These are phyloP conservation scores for Inga laurina DNA, from an alignment of 306 rosid genomes.

Conservation along the genomic window DNA sequence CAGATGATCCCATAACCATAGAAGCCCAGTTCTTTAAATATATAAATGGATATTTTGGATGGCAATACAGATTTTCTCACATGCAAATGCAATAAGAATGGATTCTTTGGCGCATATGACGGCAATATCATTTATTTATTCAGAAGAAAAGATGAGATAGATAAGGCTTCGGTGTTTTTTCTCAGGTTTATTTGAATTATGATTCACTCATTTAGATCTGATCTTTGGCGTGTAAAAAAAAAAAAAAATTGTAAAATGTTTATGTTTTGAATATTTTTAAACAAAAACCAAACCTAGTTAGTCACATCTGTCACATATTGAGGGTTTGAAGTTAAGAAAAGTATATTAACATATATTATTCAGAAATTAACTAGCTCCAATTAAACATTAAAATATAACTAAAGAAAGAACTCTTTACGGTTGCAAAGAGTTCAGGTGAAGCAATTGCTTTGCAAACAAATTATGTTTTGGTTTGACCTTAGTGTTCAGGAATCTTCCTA, in stretches of 20 bases:
- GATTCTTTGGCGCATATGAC: constrained; percentile 13
- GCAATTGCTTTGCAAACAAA: constrained; percentile 13
- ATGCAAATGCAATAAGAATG: constrained; percentile 40
- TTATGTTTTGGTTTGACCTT: constrained; percentile 11
- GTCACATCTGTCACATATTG: not conserved
- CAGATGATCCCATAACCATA: constrained; percentile 58
- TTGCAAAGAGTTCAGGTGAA: not conserved
- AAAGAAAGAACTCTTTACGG: not conserved
- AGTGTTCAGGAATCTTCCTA: constrained; percentile 7
- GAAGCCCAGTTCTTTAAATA: constrained; percentile 31
- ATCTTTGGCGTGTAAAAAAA: not conserved
- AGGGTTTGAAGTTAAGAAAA: not conserved
- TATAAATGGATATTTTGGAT: constrained; percentile 20
- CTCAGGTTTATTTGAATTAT: not conserved
- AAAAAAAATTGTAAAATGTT: not conserved
- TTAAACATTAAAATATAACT: not conserved
- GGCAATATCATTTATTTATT: not conserved
- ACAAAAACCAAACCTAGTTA: not conserved
- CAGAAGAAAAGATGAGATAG: not conserved
- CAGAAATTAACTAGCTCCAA: not conserved
- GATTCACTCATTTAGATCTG: not conserved
- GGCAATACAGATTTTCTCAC: constrained; percentile 46
- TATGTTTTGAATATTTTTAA: not conserved
- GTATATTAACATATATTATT: not conserved
- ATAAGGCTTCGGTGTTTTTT: not conserved